Evolutionary conservation across 2,329 filamentous ascomycete genomes (phyloP), one percentile per base, ranked within the genome.

Genomic region (Eutypa lata): DNA sequence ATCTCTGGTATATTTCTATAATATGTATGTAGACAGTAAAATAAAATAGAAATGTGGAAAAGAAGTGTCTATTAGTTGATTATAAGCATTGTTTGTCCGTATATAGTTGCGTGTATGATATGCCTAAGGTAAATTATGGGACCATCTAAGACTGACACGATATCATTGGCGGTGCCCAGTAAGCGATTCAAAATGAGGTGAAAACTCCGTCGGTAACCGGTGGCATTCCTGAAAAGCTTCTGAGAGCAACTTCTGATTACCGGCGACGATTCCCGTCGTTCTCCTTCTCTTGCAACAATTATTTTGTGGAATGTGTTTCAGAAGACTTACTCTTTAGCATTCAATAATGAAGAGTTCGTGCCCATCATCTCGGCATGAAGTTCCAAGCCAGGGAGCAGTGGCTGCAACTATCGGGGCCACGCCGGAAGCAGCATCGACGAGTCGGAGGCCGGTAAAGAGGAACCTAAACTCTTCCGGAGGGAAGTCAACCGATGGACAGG

Each of bases 391-490:
- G 8, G 40, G 19, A 13, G n/a, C n/a, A n/a, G 40, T 19, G 18
- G n/a, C 14, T 6, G 4, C 40, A 2, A 13, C 42, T 45, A 18
- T 13, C 11, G 22, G 26, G 26, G 26, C 26, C 42, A n/a, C 7
- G 13, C 42, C 42, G 42, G 42, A 45, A 18, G 35, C 19, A n/a
- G 11, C 50, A 3, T 45, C 52, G 11, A 43, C 58, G 7, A 55
- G 43, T 18, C 57, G 55, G 43, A 53, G 52, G 28, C 24, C 56
- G 22, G 43, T 52, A 16, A 59, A 61, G 49, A 45, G 42, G 22
- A 18, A 11, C n/a, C 60, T 54, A 11, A 51, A 37, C 37, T 48
- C 40, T 7, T 21, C 35, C 11, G 59, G 57, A 19, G 57, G 59
- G 2, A 52, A 45, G 8, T 11, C 37, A 14, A 49, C 26, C 13